Base-by-base conservation (phyloP, 768 basidiomycete genomes). In the Chalciporus sphaerocephalus region DNA sequence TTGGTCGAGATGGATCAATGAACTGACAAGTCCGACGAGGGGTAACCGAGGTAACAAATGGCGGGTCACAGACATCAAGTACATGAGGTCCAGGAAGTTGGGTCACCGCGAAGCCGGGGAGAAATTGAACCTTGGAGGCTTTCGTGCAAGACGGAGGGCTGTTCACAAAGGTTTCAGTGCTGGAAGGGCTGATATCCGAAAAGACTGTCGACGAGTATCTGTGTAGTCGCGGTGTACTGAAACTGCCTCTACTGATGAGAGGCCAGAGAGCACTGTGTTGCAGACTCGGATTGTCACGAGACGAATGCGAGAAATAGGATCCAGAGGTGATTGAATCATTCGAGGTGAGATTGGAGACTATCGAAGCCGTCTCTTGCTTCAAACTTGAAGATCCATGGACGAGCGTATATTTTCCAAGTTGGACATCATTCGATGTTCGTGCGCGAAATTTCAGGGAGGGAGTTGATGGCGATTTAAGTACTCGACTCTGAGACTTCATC, bases 141-240 rank as follows among this genome's bases (percentile, higher is more conserved):
- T 52, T 58, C 34, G 22, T 17, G 25, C 13, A 40, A 35, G 56
- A 58, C 1, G 58, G 55, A 28, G 58, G 58, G 34, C 58, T 53
- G 16, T 47, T 43, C 21, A 61, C 59, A 22, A 54, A 61, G 6
- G 58, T 61, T 27, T 55, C 59, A 8, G 48, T 51, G 17, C 47
- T 58, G 11, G 52, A 35, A 9, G 59, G 40, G 25, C 37, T 49
- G 12, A 61, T 38, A n/a, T 34, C 40, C 21, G 45, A 27, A 21
- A 44, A 41, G 40, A 38, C 23, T 6, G 18, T 6, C 6, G 57
- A 58, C 12, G 49, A 22, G 4, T 36, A 40, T 47, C 49, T 51
- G 32, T 8, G 12, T n/a, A 32, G 18, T 20, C 32, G 49, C 33
- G 43, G 16, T 12, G 34, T 35, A 20, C 44, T 20, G 38, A 39